Base-by-base conservation (phyloP, 805 yeast species). In the Metschnikowia kunwiensis region DNA sequence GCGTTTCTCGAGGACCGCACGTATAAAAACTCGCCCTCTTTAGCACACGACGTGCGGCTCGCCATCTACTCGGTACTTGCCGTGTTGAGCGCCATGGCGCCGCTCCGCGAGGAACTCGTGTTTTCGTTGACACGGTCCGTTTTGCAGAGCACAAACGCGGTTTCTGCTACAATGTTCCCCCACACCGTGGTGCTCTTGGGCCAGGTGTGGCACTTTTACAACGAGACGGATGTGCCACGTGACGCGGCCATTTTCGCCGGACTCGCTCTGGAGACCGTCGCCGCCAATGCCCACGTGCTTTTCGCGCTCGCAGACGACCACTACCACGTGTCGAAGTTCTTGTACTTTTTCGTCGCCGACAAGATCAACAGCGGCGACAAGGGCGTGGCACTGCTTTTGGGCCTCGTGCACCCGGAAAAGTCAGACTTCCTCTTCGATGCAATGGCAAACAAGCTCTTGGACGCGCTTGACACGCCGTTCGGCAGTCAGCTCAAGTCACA, bases 21-120 rank as follows among this genome's bases (percentile, higher is more conserved):
- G 7, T 43, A 34, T 32, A 50, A 46, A 30, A 44, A 31, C 33
- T 50, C 57, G 19, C 27, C 46, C 15, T 41, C 59, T 5, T 44
- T 55, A 23, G 38, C 40, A 5, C 30, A 65, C 24, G 94, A 86
- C 51, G 72, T 81, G 33, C 93, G 85, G 57, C 72, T 86, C 41
- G 82, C 96, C 13, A 87, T 91, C 2, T 91, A 86, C 57, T 84
- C 95, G 31, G 68, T 88, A 10, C 56, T 91, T 16, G 76, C 91
- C 0, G 96, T 91, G 2, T 64, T 89, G 34, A 75, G 83, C 5
- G 71, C 91, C 3, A 82, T 91, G 30, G 72, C 80, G 32, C 82
- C 86, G 5, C 68, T 93, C 30, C 43, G 60, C 5, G 27, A 50
- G 17, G 57, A 54, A 10, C 42, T 65, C 15, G 52, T 63, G 12